A percentile compares a stretch with the other conserved stretches of the same genome.
These are phyloP conservation scores for Fusarium sp. DNA, from an alignment of 2,329 filamentous ascomycete species.

Conservation along the genomic window DNA sequence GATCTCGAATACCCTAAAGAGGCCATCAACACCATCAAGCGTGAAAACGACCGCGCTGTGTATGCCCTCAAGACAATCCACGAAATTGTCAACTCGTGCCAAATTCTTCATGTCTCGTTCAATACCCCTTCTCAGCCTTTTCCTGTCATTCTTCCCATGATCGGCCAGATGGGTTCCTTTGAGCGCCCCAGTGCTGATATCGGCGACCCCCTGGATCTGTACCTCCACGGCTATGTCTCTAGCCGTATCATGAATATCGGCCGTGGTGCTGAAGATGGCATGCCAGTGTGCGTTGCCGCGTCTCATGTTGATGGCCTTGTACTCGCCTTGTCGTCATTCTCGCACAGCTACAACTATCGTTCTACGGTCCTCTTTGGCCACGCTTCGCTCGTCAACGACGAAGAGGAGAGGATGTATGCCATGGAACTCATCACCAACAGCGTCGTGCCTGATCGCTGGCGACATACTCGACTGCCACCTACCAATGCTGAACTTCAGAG, in stretches of 20 bases:
- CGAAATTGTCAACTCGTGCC: constrained; percentile 78
- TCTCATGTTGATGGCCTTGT: constrained; percentile 84
- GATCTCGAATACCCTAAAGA: constrained; percentile 72
- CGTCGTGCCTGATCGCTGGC: constrained; percentile 77
- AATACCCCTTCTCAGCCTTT: constrained; percentile 73
- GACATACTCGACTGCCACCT: constrained; percentile 76
- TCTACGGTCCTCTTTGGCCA: constrained; percentile 83
- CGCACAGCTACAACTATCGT: constrained; percentile 89
- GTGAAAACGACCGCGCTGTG: constrained; percentile 72
- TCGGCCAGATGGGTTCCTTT: constrained; percentile 84
- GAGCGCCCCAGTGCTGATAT: constrained; percentile 68
- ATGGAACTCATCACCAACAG: constrained; percentile 83
- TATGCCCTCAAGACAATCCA: constrained; percentile 83
- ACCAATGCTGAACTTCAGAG: constrained; percentile 79
- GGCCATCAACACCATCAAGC: constrained; percentile 74
- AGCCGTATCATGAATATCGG: constrained; percentile 80
- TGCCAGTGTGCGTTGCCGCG: constrained; percentile 80
- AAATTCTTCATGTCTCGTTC: constrained; percentile 85
- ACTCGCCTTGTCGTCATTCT: constrained; percentile 81
- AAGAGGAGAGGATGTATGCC: constrained; percentile 80
- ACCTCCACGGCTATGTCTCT: constrained; percentile 88
- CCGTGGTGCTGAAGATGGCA: constrained; percentile 54
- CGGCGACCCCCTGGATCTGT: constrained; percentile 77
- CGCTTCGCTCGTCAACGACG: constrained; percentile 74
- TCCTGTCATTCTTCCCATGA: constrained; percentile 85